phyloP scores from a whole-genome alignment of 371 early-diverging fungal species.

The Lichtheimia corymbifera region DNA sequence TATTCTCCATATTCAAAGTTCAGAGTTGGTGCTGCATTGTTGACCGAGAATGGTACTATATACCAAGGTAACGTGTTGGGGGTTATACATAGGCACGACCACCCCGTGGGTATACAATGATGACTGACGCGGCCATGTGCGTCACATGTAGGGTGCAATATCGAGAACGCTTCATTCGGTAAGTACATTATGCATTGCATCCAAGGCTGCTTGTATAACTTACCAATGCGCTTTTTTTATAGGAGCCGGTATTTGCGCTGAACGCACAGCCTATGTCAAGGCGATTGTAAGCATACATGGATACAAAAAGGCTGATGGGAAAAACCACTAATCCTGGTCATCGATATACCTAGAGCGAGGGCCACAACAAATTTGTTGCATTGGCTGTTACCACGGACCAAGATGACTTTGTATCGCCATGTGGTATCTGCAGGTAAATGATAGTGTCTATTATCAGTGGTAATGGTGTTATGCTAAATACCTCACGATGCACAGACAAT shows the following conservation, averaged over 20 bases:
- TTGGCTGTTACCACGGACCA: slow-evolving; percentile 65
- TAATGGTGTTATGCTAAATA: neutral
- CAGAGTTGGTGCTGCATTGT: slow-evolving; percentile 79
- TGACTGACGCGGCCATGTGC: too few relatives aligned
- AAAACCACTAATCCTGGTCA: neutral
- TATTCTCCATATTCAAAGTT: slow-evolving; percentile 88
- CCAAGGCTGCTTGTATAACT: neutral
- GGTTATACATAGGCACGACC: too few relatives aligned
- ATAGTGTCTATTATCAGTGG: neutral
- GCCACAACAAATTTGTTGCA: slow-evolving; percentile 64
- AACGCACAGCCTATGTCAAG: slow-evolving; percentile 81
- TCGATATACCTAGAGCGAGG: slow-evolving; percentile 58
- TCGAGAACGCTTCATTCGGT: slow-evolving; percentile 84
- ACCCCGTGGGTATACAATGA: too few relatives aligned
- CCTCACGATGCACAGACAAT: slow-evolving; percentile 56
- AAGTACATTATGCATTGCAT: slow-evolving; percentile 11
- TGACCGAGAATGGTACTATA: slow-evolving; percentile 62
- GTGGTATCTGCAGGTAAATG: slow-evolving; percentile 76
- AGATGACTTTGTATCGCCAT: slow-evolving; percentile 66
- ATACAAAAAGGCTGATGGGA: neutral
- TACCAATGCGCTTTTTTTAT: slow-evolving; percentile 18
- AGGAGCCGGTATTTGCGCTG: slow-evolving; percentile 81
- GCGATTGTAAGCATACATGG: slow-evolving; percentile 62
- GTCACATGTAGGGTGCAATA: slow-evolving; percentile 67
- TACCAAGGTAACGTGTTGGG: slow-evolving; percentile 55